Base-by-base conservation (phyloP, 192 early-diverging fungal genomes). In the Podila epigama region DNA sequence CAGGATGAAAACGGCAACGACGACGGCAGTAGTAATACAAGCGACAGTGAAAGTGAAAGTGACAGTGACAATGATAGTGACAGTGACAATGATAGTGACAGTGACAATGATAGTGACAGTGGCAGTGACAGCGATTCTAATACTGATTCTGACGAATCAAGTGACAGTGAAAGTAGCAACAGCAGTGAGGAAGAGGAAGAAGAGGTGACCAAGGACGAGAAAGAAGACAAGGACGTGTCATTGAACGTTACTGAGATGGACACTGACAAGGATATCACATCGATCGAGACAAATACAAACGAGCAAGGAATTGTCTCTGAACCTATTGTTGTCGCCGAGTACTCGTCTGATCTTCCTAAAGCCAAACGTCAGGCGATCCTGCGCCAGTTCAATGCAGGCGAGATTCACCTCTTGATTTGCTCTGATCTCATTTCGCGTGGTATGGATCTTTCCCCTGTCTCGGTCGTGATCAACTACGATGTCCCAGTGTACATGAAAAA, bases 371-470 rank as follows among this genome's bases (percentile, higher is more conserved):
- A 81, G 29, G 68, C 70, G 3, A 80, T 91, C 31, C 75, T 93
- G 70, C 84, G 85, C 5, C 72, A 87, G 31, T 94, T 94, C 83
- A 88, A 86, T 44, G 70, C 80, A 7, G 91, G 91, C 20, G 71
- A 88, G 48, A 89, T 94, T 37, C 83, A 83, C 35, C 72, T 92
- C 81, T 82, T 98, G 39, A 86, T 98, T 32, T 90, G 89, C 51
- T 94, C 95, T 7, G 96, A 98, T 71, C 73, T 96, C 52, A 89
- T 95, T 62, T 90, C 92, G 34, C 94, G 96, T 62, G 96, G 96
- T 42, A 84, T 97, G 70, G 95, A 98, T 80, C 83, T 98, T 20
- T 89, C 92, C 27, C 79, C 83, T 50, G 92, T 98, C 7, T 82
- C 86, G 13, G 79, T 82, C 5, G 95, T 98, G 8, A 86, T 98